Conservation (phyloP, 306 rosid genomes). For the Amphicarpaea edgeworthii region DNA sequence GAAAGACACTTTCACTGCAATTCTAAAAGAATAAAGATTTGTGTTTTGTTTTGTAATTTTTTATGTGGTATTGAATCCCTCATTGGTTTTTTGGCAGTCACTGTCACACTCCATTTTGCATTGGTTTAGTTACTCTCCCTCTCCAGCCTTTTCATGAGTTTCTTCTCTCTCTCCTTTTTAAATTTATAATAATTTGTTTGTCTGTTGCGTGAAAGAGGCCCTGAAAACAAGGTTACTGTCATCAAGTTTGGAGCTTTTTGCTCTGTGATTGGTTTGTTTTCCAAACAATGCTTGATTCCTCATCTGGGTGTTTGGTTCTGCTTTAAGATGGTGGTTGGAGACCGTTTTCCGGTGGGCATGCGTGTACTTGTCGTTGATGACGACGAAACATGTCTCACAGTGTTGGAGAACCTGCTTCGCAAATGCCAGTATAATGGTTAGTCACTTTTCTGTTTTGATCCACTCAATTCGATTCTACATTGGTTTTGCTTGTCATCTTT, state of each 20-base stretch:
- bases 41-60: background rate
- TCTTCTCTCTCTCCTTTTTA: background rate
- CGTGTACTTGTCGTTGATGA: constrained; percentile 90
- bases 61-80: background rate
- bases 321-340: constrained; percentile 53
- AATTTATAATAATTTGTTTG: background rate
- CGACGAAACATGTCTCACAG: constrained; percentile 70
- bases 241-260: constrained; percentile 40
- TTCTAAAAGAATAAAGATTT: constrained; percentile 26
- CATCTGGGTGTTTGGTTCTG: constrained; percentile 31
- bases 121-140: background rate
- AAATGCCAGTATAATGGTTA: constrained; percentile 85
- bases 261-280: constrained; percentile 28
- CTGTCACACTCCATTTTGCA: background rate
- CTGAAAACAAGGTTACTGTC: background rate
- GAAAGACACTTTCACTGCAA: constrained; percentile 11
- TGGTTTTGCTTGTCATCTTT: background rate
- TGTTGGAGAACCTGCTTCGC: constrained; percentile 72
- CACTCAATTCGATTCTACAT: background rate
- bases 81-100: background rate
- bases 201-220: background rate
- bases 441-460: constrained; percentile 32
- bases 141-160: background rate
- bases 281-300: constrained; percentile 30
- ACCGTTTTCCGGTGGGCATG: constrained; percentile 84